These are phyloP conservation scores for Eucalyptus leucophloia DNA, from an alignment of 345 rosid species.

Conservation along the genomic window DNA sequence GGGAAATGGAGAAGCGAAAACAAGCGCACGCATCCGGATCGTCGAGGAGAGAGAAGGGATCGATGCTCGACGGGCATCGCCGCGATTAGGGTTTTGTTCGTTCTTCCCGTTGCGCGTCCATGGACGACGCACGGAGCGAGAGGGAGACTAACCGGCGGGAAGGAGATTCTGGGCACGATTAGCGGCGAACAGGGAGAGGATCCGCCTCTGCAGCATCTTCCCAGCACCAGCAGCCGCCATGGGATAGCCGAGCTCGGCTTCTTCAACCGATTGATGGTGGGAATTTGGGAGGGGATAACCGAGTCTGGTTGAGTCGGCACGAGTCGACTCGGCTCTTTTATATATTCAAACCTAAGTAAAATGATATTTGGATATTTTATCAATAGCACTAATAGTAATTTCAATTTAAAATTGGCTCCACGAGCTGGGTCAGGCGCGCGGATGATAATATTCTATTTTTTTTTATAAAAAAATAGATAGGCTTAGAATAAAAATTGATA, in stretches of 20 bases:
- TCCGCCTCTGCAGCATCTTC: slow-evolving; percentile 14
- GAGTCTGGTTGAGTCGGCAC: not conserved
- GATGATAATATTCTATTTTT: too few species aligned
- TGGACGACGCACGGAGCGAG: not conserved
- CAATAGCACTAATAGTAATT: too few species aligned
- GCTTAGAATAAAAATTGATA: too few species aligned
- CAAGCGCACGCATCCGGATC: fast-evolving
- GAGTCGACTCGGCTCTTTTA: not conserved
- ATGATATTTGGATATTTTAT: too few species aligned
- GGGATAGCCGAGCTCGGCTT: not conserved
- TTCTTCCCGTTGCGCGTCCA: not conserved
- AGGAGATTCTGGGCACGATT: not conserved
- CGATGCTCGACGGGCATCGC: not conserved
- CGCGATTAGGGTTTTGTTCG: not conserved
- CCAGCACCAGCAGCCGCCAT: slow-evolving; percentile 1
- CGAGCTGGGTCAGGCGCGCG: not conserved
- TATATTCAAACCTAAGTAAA: too few species aligned
- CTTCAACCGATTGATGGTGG: not conserved
- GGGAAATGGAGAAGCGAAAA: not conserved
- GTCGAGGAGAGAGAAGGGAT: not conserved
- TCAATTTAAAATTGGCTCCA: not conserved
- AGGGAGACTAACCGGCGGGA: slow-evolving; percentile 1
- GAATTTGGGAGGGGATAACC: not conserved
- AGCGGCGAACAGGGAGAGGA: slow-evolving; percentile 1
- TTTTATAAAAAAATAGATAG: too few species aligned